Evolutionary conservation across 768 basidiomycete genomes (phyloP).

Genomic region (Suillus weaverae): DNA sequence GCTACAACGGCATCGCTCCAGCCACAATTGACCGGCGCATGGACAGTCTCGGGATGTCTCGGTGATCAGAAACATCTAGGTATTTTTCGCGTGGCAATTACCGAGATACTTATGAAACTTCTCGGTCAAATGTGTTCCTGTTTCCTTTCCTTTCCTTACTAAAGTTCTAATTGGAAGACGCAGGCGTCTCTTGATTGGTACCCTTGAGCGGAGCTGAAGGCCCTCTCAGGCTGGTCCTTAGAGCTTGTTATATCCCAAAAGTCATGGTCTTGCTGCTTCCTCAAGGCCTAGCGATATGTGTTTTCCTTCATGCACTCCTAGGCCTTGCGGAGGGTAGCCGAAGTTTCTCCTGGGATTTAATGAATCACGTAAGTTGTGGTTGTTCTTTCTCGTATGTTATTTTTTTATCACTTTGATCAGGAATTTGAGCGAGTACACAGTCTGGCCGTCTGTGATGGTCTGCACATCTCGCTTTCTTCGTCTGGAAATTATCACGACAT

Average conservation of each 20-base stretch:
- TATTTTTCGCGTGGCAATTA: background rate
- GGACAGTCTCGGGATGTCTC: background rate
- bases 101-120: slow-evolving; percentile 4
- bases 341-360: slow-evolving; percentile 8
- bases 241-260: slow-evolving; percentile 4
- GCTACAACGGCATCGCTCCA: slow-evolving; percentile 1
- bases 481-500: background rate
- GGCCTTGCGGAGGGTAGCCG: background rate
- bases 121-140: background rate
- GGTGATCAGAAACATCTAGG: background rate
- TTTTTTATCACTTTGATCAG: background rate
- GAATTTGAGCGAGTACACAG: slow-evolving; percentile 1
- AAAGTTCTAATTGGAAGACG: slow-evolving; percentile 9
- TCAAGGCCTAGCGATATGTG: slow-evolving; percentile 5
- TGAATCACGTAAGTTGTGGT: background rate
- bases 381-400: background rate
- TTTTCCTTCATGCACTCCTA: background rate
- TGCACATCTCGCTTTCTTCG: slow-evolving; percentile 11
- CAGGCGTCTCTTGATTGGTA: slow-evolving; percentile 11
- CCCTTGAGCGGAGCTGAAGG: slow-evolving; percentile 9
- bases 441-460: slow-evolving; percentile 18
- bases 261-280: slow-evolving; percentile 16
- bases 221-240: slow-evolving; percentile 20
- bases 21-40: background rate
- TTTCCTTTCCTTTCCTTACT: slow-evolving; percentile 5